Base-by-base conservation (phyloP, 208 protist species). In the Acanthamoeba sp. region DNA sequence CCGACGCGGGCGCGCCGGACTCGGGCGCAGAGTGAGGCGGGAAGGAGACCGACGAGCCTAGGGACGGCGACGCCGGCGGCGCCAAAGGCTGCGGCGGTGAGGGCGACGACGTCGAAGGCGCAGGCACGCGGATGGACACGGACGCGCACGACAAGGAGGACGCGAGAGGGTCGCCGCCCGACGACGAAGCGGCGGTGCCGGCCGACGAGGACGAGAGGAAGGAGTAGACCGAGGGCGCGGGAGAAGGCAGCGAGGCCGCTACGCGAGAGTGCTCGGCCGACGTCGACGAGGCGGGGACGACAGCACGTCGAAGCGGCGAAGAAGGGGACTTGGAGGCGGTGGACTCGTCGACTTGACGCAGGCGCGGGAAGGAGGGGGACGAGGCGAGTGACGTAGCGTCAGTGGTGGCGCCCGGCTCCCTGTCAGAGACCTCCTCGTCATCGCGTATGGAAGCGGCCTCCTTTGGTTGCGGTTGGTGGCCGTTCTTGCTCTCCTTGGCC, bases 401-500 rank as follows among this genome's bases (percentile, higher is more conserved):
- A n/a, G n/a, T n/a, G n/a, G n/a, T n/a, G n/a, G n/a, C n/a, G n/a
- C n/a, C n/a, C n/a, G n/a, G n/a, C n/a, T n/a, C n/a, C n/a, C n/a
- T n/a, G n/a, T n/a, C n/a, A n/a, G n/a, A n/a, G n/a, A n/a, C n/a
- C n/a, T n/a, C n/a, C n/a, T n/a, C 24, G 59, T 69, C 59, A 34
- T 69, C 59, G 6, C n/a, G n/a, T n/a, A n/a, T n/a, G n/a, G n/a
- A n/a, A n/a, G n/a, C n/a, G n/a, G n/a, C n/a, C n/a, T n/a, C n/a
- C n/a, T n/a, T n/a, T n/a, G n/a, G n/a, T n/a, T n/a, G n/a, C n/a
- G n/a, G n/a, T n/a, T n/a, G n/a, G n/a, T n/a, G n/a, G n/a, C n/a
- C n/a, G n/a, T n/a, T n/a, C n/a, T n/a, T n/a, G n/a, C n/a, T n/a
- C 59, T 69, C 59, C 59, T 69, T 69, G 59, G 59, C 59, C 59